These are phyloP conservation scores for Agastache rugosa DNA, from an alignment of 257 asterid species.

Conservation along the genomic window DNA sequence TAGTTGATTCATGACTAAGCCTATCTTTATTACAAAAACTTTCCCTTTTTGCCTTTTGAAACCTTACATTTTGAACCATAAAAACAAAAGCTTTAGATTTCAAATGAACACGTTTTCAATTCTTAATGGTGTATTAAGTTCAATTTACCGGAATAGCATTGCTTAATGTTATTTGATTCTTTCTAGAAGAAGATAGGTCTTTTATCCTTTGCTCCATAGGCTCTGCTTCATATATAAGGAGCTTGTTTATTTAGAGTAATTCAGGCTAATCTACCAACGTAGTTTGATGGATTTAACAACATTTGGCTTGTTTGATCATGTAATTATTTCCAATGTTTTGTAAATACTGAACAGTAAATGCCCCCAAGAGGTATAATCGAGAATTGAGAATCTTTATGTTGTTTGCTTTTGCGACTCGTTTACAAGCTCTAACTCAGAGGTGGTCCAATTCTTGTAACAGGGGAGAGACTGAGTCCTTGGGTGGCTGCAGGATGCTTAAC, in stretches of 20 bases:
- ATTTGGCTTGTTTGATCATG: neutral
- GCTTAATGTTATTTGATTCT: slow-evolving; percentile 10
- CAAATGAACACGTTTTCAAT: neutral
- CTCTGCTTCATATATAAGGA: neutral
- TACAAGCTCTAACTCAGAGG: slow-evolving; percentile 31
- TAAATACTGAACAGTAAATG: neutral
- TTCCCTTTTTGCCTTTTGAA: neutral
- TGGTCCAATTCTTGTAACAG: slow-evolving; percentile 42
- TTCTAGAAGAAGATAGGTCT: neutral
- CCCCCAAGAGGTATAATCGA: neutral
- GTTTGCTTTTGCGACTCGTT: neutral
- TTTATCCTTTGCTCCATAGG: slow-evolving; percentile 3
- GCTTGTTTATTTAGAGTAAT: neutral
- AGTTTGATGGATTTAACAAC: neutral
- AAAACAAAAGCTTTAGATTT: neutral
- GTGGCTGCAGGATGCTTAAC: slow-evolving; percentile 82
- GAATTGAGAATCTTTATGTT: neutral
- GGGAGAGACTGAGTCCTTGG: slow-evolving; percentile 93
- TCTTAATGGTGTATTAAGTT: neutral
- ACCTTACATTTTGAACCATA: neutral
- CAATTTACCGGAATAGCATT: neutral
- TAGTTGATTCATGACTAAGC: too few species aligned
- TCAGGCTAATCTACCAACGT: neutral
- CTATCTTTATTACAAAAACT: too few species aligned
- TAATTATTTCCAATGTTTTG: neutral